Conservation (phyloP, 2,329 filamentous ascomycete species). For the Zasmidium citrigriseum region DNA sequence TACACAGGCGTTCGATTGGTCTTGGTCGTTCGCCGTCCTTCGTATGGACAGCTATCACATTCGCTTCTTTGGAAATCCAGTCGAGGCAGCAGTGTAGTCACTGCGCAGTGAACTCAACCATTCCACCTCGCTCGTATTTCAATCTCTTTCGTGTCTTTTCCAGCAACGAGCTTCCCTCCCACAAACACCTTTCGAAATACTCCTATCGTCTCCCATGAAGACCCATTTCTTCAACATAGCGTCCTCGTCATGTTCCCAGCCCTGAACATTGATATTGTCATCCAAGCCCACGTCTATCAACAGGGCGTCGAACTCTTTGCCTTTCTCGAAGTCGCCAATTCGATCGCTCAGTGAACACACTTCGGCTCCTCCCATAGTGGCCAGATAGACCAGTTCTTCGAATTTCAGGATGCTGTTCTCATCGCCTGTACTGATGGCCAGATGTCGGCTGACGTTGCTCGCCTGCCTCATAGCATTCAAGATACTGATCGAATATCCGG, state of each 20-base stretch:
- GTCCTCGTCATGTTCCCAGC: slow-evolving; percentile 13
- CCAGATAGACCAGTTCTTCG: slow-evolving; percentile 54
- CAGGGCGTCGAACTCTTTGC: slow-evolving; percentile 63
- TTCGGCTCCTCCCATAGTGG: slow-evolving; percentile 61
- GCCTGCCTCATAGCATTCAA: slow-evolving; percentile 61
- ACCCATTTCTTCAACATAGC: slow-evolving; percentile 21
- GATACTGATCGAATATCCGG: slow-evolving; percentile 63
- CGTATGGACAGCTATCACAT: neutral
- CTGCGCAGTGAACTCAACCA: neutral
- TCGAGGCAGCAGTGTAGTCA: neutral
- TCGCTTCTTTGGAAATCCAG: neutral
- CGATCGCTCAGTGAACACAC: slow-evolving; percentile 57
- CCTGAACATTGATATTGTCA: slow-evolving; percentile 8
- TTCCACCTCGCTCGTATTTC: neutral
- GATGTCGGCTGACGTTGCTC: slow-evolving; percentile 51
- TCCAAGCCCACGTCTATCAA: slow-evolving; percentile 17
- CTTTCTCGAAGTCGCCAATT: slow-evolving; percentile 59
- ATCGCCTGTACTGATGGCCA: slow-evolving; percentile 35
- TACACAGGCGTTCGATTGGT: neutral
- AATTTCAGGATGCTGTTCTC: slow-evolving; percentile 37
- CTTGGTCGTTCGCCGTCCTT: neutral
- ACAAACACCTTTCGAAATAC: slow-evolving; percentile 17
- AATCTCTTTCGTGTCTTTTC: slow-evolving; percentile 5
- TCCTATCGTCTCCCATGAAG: slow-evolving; percentile 17
- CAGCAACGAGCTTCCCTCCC: slow-evolving; percentile 15